Evolutionary conservation across 306 rosid genomes (phyloP).

Genomic region (Prunus davidiana): DNA sequence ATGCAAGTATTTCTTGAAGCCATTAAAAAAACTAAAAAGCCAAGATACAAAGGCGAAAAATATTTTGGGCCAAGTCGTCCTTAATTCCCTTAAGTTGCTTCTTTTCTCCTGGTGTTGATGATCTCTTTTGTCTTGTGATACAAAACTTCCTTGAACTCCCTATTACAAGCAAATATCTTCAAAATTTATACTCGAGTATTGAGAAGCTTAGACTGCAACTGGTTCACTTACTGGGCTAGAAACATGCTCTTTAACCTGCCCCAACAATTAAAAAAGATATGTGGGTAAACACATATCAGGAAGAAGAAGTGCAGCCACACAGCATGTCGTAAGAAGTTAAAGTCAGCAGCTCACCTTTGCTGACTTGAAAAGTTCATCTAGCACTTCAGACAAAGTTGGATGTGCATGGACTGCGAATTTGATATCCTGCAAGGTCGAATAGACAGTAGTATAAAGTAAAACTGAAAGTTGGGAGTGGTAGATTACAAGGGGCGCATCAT

Average conservation of each 20-base stretch:
- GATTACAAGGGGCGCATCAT: background rate
- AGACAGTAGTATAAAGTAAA: background rate
- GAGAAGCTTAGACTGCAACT: slow-evolving; percentile 73
- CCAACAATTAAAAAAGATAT: slow-evolving; percentile 23
- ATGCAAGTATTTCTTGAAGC: slow-evolving; percentile 28
- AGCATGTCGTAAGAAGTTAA: slow-evolving; percentile 9
- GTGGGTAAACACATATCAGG: slow-evolving; percentile 10
- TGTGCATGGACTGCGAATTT: slow-evolving; percentile 92
- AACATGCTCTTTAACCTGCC: slow-evolving; percentile 68
- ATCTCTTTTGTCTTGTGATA: slow-evolving; percentile 36
- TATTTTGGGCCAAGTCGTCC: slow-evolving; percentile 23
- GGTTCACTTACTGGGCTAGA: slow-evolving; percentile 72
- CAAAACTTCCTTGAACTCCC: slow-evolving; percentile 44
- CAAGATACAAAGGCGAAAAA: slow-evolving; percentile 28
- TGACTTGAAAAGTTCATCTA: slow-evolving; percentile 89
- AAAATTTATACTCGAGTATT: slow-evolving; percentile 37
- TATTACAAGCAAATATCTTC: slow-evolving; percentile 64
- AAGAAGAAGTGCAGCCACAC: background rate
- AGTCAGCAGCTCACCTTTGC: slow-evolving; percentile 69
- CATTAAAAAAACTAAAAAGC: slow-evolving; percentile 29
- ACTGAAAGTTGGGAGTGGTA: background rate
- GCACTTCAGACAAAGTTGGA: slow-evolving; percentile 95
- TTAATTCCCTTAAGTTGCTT: slow-evolving; percentile 27
- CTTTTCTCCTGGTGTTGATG: slow-evolving; percentile 27
- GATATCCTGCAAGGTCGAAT: slow-evolving; percentile 52